Conservation (phyloP, 495 filamentous ascomycete species). For the Penicillium ucsense region DNA sequence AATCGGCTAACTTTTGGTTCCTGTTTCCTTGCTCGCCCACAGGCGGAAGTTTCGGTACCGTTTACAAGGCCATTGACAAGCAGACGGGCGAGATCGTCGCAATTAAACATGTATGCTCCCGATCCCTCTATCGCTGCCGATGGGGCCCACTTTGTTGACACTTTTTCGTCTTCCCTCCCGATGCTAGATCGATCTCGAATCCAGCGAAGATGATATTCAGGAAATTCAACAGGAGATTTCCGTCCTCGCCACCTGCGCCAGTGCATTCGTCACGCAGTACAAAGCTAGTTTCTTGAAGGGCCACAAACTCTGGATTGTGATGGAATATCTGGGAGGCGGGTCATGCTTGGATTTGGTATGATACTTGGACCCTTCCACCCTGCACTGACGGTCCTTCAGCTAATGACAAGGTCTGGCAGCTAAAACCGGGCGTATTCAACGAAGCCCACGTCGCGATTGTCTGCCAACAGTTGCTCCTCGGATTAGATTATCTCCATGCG, state of each 20-base stretch:
- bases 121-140: conserved; percentile 10
- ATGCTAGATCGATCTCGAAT: conserved; percentile 87
- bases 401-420: conserved; percentile 36
- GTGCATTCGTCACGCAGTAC: conserved; percentile 90
- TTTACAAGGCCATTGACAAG: conserved; percentile 90
- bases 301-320: conserved; percentile 97
- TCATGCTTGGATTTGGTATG: conserved; percentile 83
- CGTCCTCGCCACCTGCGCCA: conserved; percentile 87
- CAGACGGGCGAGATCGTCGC: conserved; percentile 81
- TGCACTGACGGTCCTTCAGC: not conserved
- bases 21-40: conserved; percentile 13
- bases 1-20: conserved; percentile 5
- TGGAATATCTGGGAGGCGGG: conserved; percentile 93
- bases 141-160: conserved; percentile 12
- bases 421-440: conserved; percentile 85
- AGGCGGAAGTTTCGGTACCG: conserved; percentile 91
- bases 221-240: conserved; percentile 98
- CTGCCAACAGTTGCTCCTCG: conserved; percentile 80
- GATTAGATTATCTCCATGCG: conserved; percentile 85
- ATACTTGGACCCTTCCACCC: no score
- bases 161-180: conserved; percentile 3
- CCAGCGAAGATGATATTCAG: conserved; percentile 93
- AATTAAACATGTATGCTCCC: conserved; percentile 68
- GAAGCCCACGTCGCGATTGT: conserved; percentile 93
- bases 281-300: conserved; percentile 90